These are phyloP conservation scores for Verticillium zaregamsianum DNA, from an alignment of 2,329 filamentous ascomycete species.

Conservation along the genomic window DNA sequence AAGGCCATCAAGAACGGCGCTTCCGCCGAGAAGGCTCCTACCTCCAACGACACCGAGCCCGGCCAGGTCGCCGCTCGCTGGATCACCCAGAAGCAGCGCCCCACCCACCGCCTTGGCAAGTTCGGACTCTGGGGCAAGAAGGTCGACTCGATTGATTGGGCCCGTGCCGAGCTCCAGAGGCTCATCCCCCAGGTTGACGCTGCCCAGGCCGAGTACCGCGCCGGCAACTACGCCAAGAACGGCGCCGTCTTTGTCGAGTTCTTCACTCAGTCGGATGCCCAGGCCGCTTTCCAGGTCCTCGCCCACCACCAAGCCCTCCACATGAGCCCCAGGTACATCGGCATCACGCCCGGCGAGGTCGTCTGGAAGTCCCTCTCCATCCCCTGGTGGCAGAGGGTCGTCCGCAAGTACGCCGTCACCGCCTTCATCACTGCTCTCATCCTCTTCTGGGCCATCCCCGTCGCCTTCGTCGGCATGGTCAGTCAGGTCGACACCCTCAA, in stretches of 20 bases:
- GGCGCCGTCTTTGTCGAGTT: slow-evolving; percentile 92
- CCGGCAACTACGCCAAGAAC: slow-evolving; percentile 60
- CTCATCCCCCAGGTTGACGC: slow-evolving; percentile 66
- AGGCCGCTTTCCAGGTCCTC: slow-evolving; percentile 80
- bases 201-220: slow-evolving; percentile 62
- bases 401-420: slow-evolving; percentile 65
- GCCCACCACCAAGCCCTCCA: slow-evolving; percentile 83
- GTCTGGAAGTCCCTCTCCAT: slow-evolving; percentile 85
- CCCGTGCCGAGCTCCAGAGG: slow-evolving; percentile 66
- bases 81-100: slow-evolving; percentile 69
- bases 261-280: slow-evolving; percentile 73
- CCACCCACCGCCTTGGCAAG: slow-evolving; percentile 65
- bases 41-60: slow-evolving; percentile 59
- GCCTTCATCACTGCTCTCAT: slow-evolving; percentile 74
- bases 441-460: slow-evolving; percentile 77
- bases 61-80: slow-evolving; percentile 65
- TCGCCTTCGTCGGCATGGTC: slow-evolving; percentile 77
- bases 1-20: slow-evolving; percentile 64
- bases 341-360: slow-evolving; percentile 75
- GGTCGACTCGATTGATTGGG: slow-evolving; percentile 93
- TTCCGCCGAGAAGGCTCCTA: slow-evolving; percentile 39
- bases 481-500: slow-evolving; percentile 76
- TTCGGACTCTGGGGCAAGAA: slow-evolving; percentile 65
- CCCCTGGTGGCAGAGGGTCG: slow-evolving; percentile 78
- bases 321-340: slow-evolving; percentile 82